Evolutionary conservation across 345 rosid genomes (phyloP).

Genomic region (Lagerstroemia speciosa): DNA sequence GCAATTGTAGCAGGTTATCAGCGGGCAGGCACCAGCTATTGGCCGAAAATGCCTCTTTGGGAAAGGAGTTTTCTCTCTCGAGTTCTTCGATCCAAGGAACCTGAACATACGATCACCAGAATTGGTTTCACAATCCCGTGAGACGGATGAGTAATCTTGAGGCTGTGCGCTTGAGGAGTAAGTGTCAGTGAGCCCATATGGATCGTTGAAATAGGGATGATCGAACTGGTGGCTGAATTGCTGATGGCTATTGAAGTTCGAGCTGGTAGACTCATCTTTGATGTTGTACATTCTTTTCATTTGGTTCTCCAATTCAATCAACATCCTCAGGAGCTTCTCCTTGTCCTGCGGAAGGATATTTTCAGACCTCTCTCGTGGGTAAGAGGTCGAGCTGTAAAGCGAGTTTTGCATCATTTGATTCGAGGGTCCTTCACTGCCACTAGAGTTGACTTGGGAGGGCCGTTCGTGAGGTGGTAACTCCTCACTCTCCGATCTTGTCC

Average conservation of each 20-base stretch:
- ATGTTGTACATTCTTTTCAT: constrained; percentile 3
- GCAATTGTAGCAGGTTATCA: constrained; percentile 55
- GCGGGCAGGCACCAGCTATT: constrained; percentile 79
- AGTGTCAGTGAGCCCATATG: constrained; percentile 28
- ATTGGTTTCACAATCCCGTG: constrained; percentile 27
- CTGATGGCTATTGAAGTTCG: not conserved
- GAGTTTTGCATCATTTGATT: not conserved
- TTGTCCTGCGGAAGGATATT: constrained; percentile 7
- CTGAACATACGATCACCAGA: constrained; percentile 40
- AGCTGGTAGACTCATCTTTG: not conserved
- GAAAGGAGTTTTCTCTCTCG: constrained; percentile 33
- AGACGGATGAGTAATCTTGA: constrained; percentile 29
- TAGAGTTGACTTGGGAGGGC: not conserved
- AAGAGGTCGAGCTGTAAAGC: not conserved
- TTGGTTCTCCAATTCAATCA: constrained; percentile 11
- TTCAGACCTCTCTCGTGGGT: constrained; percentile 3
- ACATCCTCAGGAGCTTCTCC: constrained; percentile 14
- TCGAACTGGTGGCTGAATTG: constrained; percentile 15
- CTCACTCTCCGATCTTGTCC: constrained; percentile 31
- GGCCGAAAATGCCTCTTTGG: constrained; percentile 63
- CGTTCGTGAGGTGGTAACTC: constrained; percentile 5
- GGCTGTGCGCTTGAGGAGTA: constrained; percentile 51
- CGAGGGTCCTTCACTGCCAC: constrained; percentile 1
- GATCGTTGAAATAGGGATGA: constrained; percentile 20
- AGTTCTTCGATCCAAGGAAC: constrained; percentile 11